Base-by-base conservation (phyloP, 2,329 filamentous ascomycete species). In the Xylaria sp. region DNA sequence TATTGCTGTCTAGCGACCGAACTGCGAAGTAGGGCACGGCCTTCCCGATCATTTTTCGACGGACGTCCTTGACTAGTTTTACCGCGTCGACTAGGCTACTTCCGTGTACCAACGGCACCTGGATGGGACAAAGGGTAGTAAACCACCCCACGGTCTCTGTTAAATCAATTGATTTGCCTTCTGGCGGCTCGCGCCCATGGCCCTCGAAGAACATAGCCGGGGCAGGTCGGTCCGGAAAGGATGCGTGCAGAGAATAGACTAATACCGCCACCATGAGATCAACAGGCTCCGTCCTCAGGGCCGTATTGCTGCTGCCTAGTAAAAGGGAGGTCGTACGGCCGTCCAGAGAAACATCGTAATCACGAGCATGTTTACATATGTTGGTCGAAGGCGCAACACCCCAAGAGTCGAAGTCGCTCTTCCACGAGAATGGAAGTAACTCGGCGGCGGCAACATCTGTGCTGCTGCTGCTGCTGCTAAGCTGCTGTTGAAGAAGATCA, bases 71-170 rank as follows among this genome's bases (percentile, higher is more conserved):
- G 32, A 23, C 23, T 28, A 41, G 34, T 28, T 30, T 52, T 23
- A 61, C 32, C 30, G 23, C 20, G 32, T 61, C 59, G 23, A 61
- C 20, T 15, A 61, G 15, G 32, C 32, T 52, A 41, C 34, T 57
- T 39, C 34, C 34, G 34, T 39, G 53, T 41, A 41, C 20, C 34
- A 39, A 39, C 20, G 20, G 45, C 12, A 53, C 45, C 59, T 41
- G 32, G 58, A 41, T 39, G n/a, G 58, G 58, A n/a, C 30, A 61
- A 30, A 61, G 48, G 20, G 59, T 52, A 30, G 59, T 61, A 53
- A 53, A 61, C 59, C 59, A 61, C 12, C 52, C 52, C 53, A 64
- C 53, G 15, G 41, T 52, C 20, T 64, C 48, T 25, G 48, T 46
- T 12, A 62, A 23, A 46, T 62, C 48, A 23, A 55, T 15, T 10